Percentiles rank a stretch among this genome's conserved stretches.
Evolutionary conservation across 495 filamentous ascomycete genomes (phyloP).

Genomic region (Talaromyces trachyspermus): DNA sequence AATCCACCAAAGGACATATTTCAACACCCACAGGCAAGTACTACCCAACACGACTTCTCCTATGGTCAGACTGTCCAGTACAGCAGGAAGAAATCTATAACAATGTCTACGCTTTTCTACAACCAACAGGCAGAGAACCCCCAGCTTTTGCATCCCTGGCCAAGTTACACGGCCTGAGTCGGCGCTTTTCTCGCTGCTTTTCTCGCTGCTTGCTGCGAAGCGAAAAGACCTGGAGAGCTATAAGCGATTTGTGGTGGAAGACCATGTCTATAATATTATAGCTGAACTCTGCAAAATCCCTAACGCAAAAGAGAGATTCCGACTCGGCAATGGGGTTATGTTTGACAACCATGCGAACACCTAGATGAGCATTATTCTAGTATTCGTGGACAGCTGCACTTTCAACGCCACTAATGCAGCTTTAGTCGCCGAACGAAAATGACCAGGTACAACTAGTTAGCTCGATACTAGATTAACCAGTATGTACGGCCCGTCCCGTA

Average conservation of each 20-base stretch:
- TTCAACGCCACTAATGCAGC: too few relatives aligned
- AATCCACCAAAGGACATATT: slow-evolving; percentile 26
- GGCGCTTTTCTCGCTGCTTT: too few relatives aligned
- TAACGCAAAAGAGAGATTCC: slow-evolving; percentile 16
- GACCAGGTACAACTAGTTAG: too few relatives aligned
- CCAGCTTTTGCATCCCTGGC: slow-evolving; percentile 15
- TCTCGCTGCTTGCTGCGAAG: slow-evolving; percentile 16
- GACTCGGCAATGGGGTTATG: slow-evolving; percentile 17
- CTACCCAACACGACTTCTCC: slow-evolving; percentile 21
- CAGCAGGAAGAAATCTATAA: slow-evolving; percentile 21
- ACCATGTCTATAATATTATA: slow-evolving; percentile 19
- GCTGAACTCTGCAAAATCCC: slow-evolving; percentile 22
- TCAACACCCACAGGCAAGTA: slow-evolving; percentile 23
- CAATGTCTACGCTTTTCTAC: slow-evolving; percentile 17
- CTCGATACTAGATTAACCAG: too few relatives aligned
- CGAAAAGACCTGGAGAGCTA: slow-evolving; percentile 28
- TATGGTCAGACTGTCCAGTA: slow-evolving; percentile 23
- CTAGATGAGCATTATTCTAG: neutral
- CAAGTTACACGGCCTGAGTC: slow-evolving; percentile 15
- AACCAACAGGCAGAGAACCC: slow-evolving; percentile 12
- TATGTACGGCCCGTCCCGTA: too few relatives aligned
- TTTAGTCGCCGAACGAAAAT: too few relatives aligned
- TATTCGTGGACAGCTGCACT: too few relatives aligned
- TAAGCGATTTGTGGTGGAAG: slow-evolving; percentile 20
- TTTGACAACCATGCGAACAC: neutral